These are phyloP conservation scores for Aquilaria sinensis DNA, from an alignment of 345 rosid species.

Conservation along the genomic window DNA sequence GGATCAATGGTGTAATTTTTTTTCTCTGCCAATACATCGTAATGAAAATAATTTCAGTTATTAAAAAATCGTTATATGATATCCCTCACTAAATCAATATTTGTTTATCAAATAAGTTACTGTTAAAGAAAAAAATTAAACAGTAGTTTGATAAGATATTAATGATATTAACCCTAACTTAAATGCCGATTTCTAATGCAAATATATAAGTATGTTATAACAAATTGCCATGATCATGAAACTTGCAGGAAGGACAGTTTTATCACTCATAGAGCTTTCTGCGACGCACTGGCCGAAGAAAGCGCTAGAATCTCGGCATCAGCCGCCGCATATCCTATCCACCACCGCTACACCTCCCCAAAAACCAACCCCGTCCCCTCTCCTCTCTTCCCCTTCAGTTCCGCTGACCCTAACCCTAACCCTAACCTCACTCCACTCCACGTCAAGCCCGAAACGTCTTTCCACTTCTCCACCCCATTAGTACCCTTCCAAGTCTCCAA, in stretches of 20 bases:
- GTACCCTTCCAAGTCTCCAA: conserved; percentile 32
- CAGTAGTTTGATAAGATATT: not conserved
- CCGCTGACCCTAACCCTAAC: conserved; percentile 37
- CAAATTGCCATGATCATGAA: no score
- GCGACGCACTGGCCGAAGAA: no score
- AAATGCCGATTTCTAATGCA: no score
- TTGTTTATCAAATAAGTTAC: no score
- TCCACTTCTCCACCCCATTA: conserved; percentile 2
- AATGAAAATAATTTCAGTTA: no score
- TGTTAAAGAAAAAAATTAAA: not conserved
- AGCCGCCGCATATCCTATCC: conserved; percentile 16
- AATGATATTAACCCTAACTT: no score
- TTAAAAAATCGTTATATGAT: not conserved
- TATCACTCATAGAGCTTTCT: no score
- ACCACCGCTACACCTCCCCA: conserved; percentile 23
- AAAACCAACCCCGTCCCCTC: not conserved
- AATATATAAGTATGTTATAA: no score
- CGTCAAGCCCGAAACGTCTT: conserved; percentile 36
- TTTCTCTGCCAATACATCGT: not conserved
- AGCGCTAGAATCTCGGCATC: conserved; percentile 2
- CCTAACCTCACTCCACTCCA: conserved; percentile 14
- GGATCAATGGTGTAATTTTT: not conserved
- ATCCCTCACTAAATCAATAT: not conserved
- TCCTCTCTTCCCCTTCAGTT: not conserved
- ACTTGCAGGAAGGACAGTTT: no score